These are phyloP conservation scores for Penicillium sp. DNA, from an alignment of 2,329 filamentous ascomycete genomes.

Conservation along the genomic window DNA sequence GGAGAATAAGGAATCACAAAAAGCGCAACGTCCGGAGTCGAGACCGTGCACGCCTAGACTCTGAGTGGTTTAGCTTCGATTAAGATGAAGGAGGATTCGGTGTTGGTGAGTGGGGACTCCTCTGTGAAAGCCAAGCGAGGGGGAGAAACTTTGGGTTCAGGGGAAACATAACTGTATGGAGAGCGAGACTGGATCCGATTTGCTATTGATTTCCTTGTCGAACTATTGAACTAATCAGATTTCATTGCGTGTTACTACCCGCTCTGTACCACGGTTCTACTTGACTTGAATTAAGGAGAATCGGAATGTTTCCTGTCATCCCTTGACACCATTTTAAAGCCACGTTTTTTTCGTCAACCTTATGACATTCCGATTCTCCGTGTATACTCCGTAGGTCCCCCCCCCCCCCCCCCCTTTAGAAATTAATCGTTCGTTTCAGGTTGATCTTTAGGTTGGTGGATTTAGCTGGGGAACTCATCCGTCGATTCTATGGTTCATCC, in stretches of 20 bases:
- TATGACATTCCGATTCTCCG: background rate
- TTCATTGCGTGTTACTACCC: background rate
- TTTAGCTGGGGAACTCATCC: background rate
- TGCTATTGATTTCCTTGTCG: background rate
- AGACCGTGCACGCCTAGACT: constrained; percentile 22
- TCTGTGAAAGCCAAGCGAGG: constrained; percentile 7
- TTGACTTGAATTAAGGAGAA: background rate
- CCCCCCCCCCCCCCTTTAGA: background rate
- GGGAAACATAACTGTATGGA: background rate
- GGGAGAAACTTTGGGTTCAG: background rate
- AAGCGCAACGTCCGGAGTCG: constrained; percentile 14
- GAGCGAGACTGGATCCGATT: background rate
- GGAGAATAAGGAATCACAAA: constrained; percentile 4
- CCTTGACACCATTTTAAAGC: background rate
- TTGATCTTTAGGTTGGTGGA: background rate
- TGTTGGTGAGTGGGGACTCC: constrained; percentile 1
- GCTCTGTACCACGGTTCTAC: background rate
- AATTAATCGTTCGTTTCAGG: constrained; percentile 3
- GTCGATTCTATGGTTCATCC: background rate
- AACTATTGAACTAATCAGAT: background rate
- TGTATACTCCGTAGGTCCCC: background rate
- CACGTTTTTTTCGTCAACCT: background rate
- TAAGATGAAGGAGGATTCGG: constrained; percentile 25
- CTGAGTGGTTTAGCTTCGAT: constrained; percentile 18
- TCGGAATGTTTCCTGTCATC: background rate